Percentiles rank a stretch among this genome's conserved stretches.
Conservation (phyloP, 805 yeast genomes). For the Metschnikowia lochheadii region DNA sequence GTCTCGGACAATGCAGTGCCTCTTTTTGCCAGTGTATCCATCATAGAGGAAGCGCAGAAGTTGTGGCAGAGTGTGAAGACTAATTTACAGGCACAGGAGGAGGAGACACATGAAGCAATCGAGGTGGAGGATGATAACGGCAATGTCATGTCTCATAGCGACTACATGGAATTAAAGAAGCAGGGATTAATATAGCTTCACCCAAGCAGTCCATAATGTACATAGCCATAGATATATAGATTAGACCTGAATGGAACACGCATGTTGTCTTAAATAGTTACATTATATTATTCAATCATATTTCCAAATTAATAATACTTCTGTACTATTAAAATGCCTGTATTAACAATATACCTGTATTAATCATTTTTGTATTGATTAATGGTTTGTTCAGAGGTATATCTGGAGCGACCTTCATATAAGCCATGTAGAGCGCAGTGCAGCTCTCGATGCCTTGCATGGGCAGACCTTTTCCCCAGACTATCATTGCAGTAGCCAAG, state of each 20-base stretch:
- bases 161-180: slow-evolving; percentile 77
- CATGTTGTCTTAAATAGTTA: no score
- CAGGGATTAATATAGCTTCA: slow-evolving; percentile 67
- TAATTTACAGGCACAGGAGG: slow-evolving; percentile 33
- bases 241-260: no score
- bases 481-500: not conserved
- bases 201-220: no score
- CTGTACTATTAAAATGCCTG: no score
- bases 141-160: slow-evolving; percentile 81
- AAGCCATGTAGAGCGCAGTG: not conserved
- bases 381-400: not conserved
- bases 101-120: slow-evolving; percentile 49
- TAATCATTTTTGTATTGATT: no score
- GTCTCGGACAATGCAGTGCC: slow-evolving; percentile 43
- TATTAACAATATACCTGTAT: no score
- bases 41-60: slow-evolving; percentile 62
- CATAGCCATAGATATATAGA: no score
- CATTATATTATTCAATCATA: no score
- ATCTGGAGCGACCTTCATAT: not conserved
- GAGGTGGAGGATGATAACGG: slow-evolving; percentile 94
- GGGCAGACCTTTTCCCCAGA: not conserved
- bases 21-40: slow-evolving; percentile 59
- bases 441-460: not conserved
- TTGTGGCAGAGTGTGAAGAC: slow-evolving; percentile 49
- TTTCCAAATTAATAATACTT: no score